phyloP scores from a whole-genome alignment of 2,329 filamentous ascomycete genomes.

The Magnaporthiopsis incrustans region DNA sequence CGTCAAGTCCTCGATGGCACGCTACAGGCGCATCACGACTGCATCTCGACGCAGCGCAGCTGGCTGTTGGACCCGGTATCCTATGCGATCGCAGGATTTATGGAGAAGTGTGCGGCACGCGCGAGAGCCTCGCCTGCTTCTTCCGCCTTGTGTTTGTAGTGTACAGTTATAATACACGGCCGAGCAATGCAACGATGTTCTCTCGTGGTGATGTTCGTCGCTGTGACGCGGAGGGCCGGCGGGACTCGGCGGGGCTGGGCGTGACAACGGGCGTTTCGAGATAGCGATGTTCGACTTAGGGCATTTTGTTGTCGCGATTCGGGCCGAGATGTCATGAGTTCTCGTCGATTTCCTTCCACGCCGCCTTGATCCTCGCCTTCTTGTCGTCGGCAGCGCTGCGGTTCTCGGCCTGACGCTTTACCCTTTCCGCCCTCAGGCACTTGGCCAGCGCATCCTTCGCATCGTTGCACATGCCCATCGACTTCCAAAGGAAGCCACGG shows the following conservation, averaged over 20 bases:
- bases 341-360: conserved; percentile 71
- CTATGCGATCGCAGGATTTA: background rate
- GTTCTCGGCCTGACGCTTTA: conserved; percentile 71
- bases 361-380: conserved; percentile 64
- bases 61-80: background rate
- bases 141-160: background rate
- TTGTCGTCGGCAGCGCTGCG: conserved; percentile 62
- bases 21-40: background rate
- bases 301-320: background rate
- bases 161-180: background rate
- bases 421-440: conserved; percentile 74
- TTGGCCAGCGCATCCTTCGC: conserved; percentile 76
- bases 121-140: background rate
- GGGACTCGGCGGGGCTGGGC: background rate
- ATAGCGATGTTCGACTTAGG: background rate
- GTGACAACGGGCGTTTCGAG: background rate
- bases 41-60: background rate
- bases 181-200: background rate
- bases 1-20: background rate
- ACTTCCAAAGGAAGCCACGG: conserved; percentile 85
- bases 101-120: background rate
- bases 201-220: background rate
- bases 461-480: conserved; percentile 81
- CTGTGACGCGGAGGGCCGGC: no score
- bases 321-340: conserved; percentile 41